Base-by-base conservation (phyloP, 257 asterid genomes). In the Fraxinus excelsior region DNA sequence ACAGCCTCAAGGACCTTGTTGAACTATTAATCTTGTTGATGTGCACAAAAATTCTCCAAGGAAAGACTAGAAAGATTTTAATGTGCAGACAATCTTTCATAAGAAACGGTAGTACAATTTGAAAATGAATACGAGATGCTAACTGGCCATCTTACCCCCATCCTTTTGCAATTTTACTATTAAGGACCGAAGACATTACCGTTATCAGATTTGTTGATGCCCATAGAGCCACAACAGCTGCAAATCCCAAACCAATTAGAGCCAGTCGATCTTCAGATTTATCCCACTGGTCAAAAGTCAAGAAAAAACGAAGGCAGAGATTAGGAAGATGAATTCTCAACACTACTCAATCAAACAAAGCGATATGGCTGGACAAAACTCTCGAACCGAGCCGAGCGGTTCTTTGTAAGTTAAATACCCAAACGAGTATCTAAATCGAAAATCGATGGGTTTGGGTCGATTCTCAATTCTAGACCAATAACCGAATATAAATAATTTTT, bases 261-360 rank as follows among this genome's bases (percentile, higher is more conserved):
- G 90, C 98, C 85, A 91, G 2, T 66, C 96, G 93, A 81, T 95
- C 98, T 86, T 95, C 99, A 44, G 99, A 85, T 34, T 87, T 87
- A 53, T 90, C 96, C 99, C 98, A 95, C 99, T 95, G 84, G 70
- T 72, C 80, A 81, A 85, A 79, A 23, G 71, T 18, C 18, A 53
- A 25, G 56, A 72, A 4, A 32, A 42, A 42, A 35, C 58, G 58
- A 77, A 40, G 7, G 7, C 69, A 14, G 76, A 40, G 49, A 73
- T 58, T 77, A 80, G 62, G n/a, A 73, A 32, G 64, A 58, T 56
- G 26, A 5, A 19, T 56, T 9, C 26, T 56, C 26, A 4, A 46
- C 16, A 14, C 21, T 46, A 16, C 49, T 49, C 58, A 53, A 53
- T 53, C n/a, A 53, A 53, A 53, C 64, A 53, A 5, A n/a, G n/a